Conservation (phyloP, 1,139 yeast genomes). For the Candida albicans region DNA sequence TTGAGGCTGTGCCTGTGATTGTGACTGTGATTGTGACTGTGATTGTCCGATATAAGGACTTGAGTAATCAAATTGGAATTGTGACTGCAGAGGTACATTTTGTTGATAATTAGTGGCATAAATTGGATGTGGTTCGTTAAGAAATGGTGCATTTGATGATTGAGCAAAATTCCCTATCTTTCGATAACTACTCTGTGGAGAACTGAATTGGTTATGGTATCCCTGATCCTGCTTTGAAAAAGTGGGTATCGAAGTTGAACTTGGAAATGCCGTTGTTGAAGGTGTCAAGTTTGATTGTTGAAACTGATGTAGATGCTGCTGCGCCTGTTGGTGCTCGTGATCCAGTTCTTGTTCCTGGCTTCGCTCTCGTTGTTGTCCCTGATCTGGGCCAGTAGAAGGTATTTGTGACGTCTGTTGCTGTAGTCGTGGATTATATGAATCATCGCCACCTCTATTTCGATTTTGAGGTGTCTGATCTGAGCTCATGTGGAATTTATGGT, state of each 20-base stretch:
- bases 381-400: conserved; percentile 5
- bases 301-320: conserved; percentile 1
- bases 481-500: conserved; percentile 1
- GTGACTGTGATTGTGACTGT: too few species aligned
- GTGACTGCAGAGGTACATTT: conserved; percentile 1
- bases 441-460: conserved; percentile 1
- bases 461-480: conserved; percentile 3
- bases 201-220: neutral
- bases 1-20: too few species aligned
- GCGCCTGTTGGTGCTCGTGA: conserved; percentile 1
- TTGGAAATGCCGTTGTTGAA: neutral
- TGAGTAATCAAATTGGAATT: conserved; percentile 6
- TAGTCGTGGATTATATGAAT: conserved; percentile 2
- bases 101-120: neutral
- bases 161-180: neutral
- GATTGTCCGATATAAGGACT: neutral
- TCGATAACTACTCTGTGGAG: neutral
- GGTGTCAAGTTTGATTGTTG: neutral
- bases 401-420: conserved; percentile 1
- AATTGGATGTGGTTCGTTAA: neutral
- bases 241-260: neutral
- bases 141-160: neutral
- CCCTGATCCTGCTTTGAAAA: neutral
- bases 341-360: conserved; percentile 5
- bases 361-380: conserved; percentile 6